A percentile compares a stretch with the other conserved stretches of the same genome.
These are phyloP conservation scores for Diospyros kaki DNA, from an alignment of 148 eudicot genomes.

Conservation along the genomic window DNA sequence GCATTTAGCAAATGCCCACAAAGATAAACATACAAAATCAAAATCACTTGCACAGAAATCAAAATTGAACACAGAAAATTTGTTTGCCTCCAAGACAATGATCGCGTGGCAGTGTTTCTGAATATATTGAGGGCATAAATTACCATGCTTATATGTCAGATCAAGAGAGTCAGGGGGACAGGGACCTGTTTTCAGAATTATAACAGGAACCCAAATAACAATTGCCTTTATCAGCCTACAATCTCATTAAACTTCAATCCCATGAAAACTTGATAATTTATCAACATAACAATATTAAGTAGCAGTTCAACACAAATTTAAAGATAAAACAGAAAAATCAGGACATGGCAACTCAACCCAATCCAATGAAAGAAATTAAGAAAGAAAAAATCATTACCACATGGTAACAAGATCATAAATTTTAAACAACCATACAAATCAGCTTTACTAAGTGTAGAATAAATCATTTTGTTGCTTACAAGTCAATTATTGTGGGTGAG, in stretches of 20 bases:
- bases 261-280: background rate
- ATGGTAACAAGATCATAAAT: background rate
- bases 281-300: background rate
- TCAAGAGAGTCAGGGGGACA: background rate
- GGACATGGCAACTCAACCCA: no score
- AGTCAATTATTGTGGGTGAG: no score
- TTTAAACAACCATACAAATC: background rate
- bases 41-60: background rate
- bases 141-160: background rate
- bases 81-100: background rate
- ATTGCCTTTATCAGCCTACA: background rate
- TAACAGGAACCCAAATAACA: background rate
- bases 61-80: background rate
- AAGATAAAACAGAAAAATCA: background rate
- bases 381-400: background rate
- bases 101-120: no score
- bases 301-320: background rate
- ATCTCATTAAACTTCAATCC: background rate
- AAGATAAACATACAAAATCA: background rate
- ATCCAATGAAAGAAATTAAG: background rate
- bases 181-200: background rate
- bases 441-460: background rate
- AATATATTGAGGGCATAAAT: background rate
- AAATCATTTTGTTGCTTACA: background rate
- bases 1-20: background rate